Evolutionary conservation across 768 basidiomycete species (phyloP).

Genomic region (Boletus barrowsii): DNA sequence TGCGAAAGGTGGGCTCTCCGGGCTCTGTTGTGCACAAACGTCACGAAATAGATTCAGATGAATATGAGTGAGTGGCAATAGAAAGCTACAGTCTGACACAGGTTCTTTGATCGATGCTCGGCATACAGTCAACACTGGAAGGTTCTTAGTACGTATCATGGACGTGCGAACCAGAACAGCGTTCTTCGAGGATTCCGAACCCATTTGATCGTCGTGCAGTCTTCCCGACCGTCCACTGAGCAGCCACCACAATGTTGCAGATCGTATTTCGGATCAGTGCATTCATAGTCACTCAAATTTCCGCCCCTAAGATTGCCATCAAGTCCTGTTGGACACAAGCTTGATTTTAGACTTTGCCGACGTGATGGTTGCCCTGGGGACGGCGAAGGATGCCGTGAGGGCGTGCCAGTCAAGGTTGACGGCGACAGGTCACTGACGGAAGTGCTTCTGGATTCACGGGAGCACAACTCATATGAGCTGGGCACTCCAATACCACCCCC

Average conservation of each 20-base stretch:
- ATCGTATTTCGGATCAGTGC: constrained; percentile 59
- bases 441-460: constrained; percentile 10
- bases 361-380: constrained; percentile 17
- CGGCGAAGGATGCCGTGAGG: constrained; percentile 34
- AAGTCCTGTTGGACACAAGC: constrained; percentile 51
- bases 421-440: constrained; percentile 38
- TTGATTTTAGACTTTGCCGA: constrained; percentile 33
- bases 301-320: constrained; percentile 47
- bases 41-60: neutral
- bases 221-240: constrained; percentile 51
- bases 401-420: constrained; percentile 29
- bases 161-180: constrained; percentile 46
- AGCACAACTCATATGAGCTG: constrained; percentile 3
- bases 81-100: constrained; percentile 11
- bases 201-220: constrained; percentile 66
- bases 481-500: constrained; percentile 19
- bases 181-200: constrained; percentile 54
- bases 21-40: too few species aligned
- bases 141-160: neutral
- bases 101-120: constrained; percentile 11
- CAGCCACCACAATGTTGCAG: constrained; percentile 79
- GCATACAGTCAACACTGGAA: constrained; percentile 13
- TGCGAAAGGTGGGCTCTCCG: too few species aligned
- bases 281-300: constrained; percentile 50
- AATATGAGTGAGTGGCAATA: neutral